These are phyloP conservation scores for Dothidotthia symphoricarpi DNA, from an alignment of 2,329 filamentous ascomycete genomes.

Conservation along the genomic window DNA sequence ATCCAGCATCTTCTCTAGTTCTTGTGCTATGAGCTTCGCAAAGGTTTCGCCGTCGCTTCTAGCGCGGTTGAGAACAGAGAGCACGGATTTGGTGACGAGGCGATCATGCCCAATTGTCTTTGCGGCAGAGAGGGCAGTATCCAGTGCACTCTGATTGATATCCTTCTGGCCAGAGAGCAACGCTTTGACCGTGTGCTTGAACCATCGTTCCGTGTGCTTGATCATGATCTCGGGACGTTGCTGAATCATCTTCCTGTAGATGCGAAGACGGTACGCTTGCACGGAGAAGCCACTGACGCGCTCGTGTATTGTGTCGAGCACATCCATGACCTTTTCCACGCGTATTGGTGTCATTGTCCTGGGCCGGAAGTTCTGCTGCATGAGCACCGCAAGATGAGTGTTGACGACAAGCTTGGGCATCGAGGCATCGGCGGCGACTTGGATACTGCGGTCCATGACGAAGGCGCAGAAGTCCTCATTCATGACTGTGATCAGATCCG, in stretches of 20 bases:
- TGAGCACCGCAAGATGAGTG: slow-evolving; percentile 76
- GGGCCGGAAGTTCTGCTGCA: slow-evolving; percentile 72
- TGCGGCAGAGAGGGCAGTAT: slow-evolving; percentile 69
- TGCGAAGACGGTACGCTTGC: slow-evolving; percentile 69
- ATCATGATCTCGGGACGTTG: slow-evolving; percentile 71
- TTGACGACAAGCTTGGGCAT: slow-evolving; percentile 75
- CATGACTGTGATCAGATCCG: slow-evolving; percentile 67
- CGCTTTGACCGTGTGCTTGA: slow-evolving; percentile 76
- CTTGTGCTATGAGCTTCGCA: slow-evolving; percentile 62
- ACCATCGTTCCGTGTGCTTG: slow-evolving; percentile 69
- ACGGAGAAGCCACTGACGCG: slow-evolving; percentile 78
- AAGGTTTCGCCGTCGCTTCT: slow-evolving; percentile 58
- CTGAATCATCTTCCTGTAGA: slow-evolving; percentile 74
- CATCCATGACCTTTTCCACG: slow-evolving; percentile 66
- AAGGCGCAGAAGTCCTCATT: slow-evolving; percentile 76
- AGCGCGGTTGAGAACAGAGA: slow-evolving; percentile 59
- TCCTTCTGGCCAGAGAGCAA: slow-evolving; percentile 78
- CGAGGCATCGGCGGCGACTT: slow-evolving; percentile 65
- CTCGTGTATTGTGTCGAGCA: slow-evolving; percentile 70
- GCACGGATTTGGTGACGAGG: slow-evolving; percentile 64
- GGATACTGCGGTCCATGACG: slow-evolving; percentile 77
- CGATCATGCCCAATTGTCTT: slow-evolving; percentile 68
- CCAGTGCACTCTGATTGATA: slow-evolving; percentile 70
- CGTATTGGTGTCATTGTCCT: slow-evolving; percentile 73
- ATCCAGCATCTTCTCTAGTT: slow-evolving; percentile 58